phyloP scores from a whole-genome alignment of 345 rosid genomes.

The Ricinus communis region DNA sequence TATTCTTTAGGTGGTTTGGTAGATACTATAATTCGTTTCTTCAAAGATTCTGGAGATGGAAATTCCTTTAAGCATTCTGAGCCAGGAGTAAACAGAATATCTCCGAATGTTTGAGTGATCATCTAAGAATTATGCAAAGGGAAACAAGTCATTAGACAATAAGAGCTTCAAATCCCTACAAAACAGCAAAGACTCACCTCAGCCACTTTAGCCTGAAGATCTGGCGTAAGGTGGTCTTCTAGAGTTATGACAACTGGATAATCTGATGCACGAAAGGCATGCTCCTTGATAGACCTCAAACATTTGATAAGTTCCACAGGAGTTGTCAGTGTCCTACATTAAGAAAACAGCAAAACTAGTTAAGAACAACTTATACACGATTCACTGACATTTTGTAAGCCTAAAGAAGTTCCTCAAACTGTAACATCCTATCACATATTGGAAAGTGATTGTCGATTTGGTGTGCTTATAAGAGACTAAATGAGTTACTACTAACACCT shows the following conservation, averaged over 20 bases:
- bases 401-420: not conserved
- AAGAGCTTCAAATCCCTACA: slow-evolving; percentile 9
- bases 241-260: slow-evolving; percentile 89
- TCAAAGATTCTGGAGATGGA: slow-evolving; percentile 72
- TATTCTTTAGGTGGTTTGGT: slow-evolving; percentile 96
- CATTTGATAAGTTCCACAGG: slow-evolving; percentile 75
- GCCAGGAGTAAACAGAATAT: slow-evolving; percentile 71
- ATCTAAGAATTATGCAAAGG: slow-evolving; percentile 50
- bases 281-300: slow-evolving; percentile 62
- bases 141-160: slow-evolving; percentile 16
- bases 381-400: not conserved
- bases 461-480: too few relatives aligned
- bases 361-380: not conserved
- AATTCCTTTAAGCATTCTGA: slow-evolving; percentile 76
- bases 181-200: slow-evolving; percentile 40
- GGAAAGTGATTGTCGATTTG: not conserved
- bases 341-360: slow-evolving; percentile 16
- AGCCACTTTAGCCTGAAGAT: slow-evolving; percentile 88
- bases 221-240: slow-evolving; percentile 90
- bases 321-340: slow-evolving; percentile 72
- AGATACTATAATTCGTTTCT: slow-evolving; percentile 70
- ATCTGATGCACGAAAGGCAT: slow-evolving; percentile 78
- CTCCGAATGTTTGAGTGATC: slow-evolving; percentile 76
- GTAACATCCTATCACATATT: too few relatives aligned
- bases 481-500: too few relatives aligned